Evolutionary conservation across 176 grass and related monocot species (phyloP), one percentile per base, ranked within the genome.

Genomic region (Oryza rufipogon): DNA sequence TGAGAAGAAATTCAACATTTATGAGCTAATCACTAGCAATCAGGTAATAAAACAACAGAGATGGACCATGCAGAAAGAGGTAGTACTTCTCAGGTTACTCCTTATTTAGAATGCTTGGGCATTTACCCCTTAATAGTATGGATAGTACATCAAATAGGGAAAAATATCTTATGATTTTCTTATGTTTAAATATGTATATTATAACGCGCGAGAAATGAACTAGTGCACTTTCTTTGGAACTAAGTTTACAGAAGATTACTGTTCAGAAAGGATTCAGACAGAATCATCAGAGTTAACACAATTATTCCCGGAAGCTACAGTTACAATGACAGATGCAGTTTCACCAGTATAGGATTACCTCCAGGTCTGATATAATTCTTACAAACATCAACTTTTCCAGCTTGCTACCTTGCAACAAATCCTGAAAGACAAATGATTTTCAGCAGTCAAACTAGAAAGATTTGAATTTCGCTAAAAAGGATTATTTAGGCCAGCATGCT

Each of bases 361-460:
- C 85, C 84, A n/a, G 20, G 34, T 92, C 89, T 79, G 88, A 88
- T 58, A 88, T 92, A 68, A 95, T 84, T 81, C 88, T 88, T 78
- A 91, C 73, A 52, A 95, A 88, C 26, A 86, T 85, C 77, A 95
- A 81, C 28, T 17, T 86, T 90, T 92, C 90, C 88, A 92, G 81
- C 48, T 80, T 88, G 82, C 71, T 83, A 70, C 54, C 34, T 84
- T 79, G 79, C 74, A 95, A 85, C 66, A 92, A 76, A 23, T 58
- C 79, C 93, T 95, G 83, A 67, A 89, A 90, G 41, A 83, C 13
- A 66, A 74, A 75, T 9, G 20, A 64, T 82, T 39, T 23, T 42
- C 19, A 66, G 23, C 22, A 89, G 75, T 92, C 79, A 83, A 79
- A 81, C 39, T 51, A 84, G 9, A 84, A 60, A 28, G 22, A 4